phyloP scores from a whole-genome alignment of 148 eudicot species.

The Beta vulgaris region DNA sequence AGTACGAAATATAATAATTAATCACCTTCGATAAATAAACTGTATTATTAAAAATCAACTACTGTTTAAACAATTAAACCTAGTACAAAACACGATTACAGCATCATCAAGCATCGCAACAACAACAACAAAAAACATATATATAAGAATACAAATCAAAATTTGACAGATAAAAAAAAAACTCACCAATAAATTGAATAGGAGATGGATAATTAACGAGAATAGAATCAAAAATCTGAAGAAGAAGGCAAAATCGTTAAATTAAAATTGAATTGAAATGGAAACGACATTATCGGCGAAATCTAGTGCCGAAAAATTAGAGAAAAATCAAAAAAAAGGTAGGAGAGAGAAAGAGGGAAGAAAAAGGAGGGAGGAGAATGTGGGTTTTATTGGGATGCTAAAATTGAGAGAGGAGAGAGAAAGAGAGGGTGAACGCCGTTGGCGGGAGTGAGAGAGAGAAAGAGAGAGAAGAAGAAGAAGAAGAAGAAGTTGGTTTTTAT shows the following conservation, averaged over 20 bases:
- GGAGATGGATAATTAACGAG: background rate
- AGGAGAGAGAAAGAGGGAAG: background rate
- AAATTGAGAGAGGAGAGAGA: background rate
- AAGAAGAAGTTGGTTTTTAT: no score
- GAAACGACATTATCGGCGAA: background rate
- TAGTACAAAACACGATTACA: background rate
- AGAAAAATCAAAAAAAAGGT: background rate
- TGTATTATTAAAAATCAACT: no score
- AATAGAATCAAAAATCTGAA: background rate
- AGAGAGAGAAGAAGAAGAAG: background rate
- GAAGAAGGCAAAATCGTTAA: background rate
- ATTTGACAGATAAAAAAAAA: background rate
- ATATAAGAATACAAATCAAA: background rate
- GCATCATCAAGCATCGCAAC: background rate
- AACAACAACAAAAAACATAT: background rate
- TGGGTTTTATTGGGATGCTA: background rate
- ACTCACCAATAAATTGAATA: slow-evolving; percentile 4
- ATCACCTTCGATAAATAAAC: no score
- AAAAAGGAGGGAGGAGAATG: background rate
- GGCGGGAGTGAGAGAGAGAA: slow-evolving; percentile 30
- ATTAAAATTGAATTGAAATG: background rate
- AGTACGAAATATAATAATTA: no score
- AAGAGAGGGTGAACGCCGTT: slow-evolving; percentile 22
- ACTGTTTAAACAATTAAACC: background rate
- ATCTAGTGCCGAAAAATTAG: background rate